Percentiles rank a stretch among this genome's conserved stretches.
Evolutionary conservation across 495 filamentous ascomycete species (phyloP).

Genomic region (Massariosphaeria phaeospora): DNA sequence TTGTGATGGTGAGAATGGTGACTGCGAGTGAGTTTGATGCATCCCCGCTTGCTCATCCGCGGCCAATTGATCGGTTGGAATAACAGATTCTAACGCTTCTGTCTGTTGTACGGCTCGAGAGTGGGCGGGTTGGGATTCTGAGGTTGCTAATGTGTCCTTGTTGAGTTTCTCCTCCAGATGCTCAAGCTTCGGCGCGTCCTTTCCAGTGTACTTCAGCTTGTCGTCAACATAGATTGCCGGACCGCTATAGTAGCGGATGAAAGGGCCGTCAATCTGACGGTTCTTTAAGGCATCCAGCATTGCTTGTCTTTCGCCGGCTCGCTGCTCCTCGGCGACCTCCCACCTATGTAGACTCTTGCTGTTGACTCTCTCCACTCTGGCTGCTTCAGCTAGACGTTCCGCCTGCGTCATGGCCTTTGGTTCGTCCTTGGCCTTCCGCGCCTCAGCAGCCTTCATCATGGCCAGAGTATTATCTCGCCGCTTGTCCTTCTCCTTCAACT

Average conservation of each 20-base stretch:
- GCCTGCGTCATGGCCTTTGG: conserved; percentile 81
- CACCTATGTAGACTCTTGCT: conserved; percentile 87
- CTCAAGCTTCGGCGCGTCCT: conserved; percentile 57
- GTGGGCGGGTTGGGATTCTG: background rate
- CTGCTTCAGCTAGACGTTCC: conserved; percentile 81
- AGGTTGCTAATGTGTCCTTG: conserved; percentile 32
- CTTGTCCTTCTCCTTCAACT: conserved; percentile 78
- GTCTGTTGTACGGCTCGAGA: background rate
- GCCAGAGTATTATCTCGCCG: conserved; percentile 71
- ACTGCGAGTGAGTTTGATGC: background rate
- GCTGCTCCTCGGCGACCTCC: conserved; percentile 84
- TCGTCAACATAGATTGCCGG: conserved; percentile 71
- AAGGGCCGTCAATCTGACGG: conserved; percentile 78
- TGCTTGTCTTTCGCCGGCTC: conserved; percentile 72
- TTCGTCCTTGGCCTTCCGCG: conserved; percentile 66
- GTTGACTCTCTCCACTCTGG: conserved; percentile 74
- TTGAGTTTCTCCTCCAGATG: conserved; percentile 54
- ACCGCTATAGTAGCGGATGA: conserved; percentile 91
- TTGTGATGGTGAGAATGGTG: background rate
- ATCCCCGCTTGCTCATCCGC: background rate
- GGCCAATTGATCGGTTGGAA: background rate
- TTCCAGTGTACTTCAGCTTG: conserved; percentile 56
- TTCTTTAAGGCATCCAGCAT: conserved; percentile 82
- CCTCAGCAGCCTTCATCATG: conserved; percentile 82
- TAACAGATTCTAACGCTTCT: too few relatives aligned